A percentile compares a stretch with the other conserved stretches of the same genome.
Evolutionary conservation across 2,329 filamentous ascomycete genomes (phyloP).

Genomic region (Phaeosphaeria sp.): DNA sequence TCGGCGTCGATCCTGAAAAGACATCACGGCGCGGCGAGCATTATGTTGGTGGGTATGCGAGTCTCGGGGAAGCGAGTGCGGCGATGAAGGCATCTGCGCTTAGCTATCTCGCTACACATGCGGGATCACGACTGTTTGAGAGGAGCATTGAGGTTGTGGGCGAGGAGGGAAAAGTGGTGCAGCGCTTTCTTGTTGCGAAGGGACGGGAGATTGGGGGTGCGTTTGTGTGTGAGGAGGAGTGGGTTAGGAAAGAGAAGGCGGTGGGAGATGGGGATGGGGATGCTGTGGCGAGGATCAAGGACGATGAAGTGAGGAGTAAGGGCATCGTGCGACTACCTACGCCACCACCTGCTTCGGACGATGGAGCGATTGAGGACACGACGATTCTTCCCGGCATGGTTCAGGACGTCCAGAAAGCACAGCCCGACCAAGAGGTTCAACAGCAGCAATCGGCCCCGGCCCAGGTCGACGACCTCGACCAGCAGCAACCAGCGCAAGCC

Average conservation of each 20-base stretch:
- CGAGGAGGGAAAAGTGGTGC: neutral
- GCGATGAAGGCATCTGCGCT: slow-evolving; percentile 7
- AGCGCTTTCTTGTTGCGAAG: slow-evolving; percentile 3
- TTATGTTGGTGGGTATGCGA: slow-evolving; percentile 6
- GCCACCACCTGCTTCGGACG: neutral
- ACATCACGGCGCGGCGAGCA: neutral
- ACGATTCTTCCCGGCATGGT: too few species aligned
- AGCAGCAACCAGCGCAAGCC: neutral
- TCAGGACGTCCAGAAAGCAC: neutral
- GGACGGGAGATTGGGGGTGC: neutral
- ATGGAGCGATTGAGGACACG: neutral
- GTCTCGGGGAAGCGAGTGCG: slow-evolving; percentile 2
- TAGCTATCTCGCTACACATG: neutral
- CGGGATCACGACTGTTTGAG: neutral
- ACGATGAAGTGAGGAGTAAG: neutral
- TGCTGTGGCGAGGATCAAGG: neutral
- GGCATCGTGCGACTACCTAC: neutral
- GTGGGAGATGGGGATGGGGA: neutral
- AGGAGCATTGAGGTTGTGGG: slow-evolving; percentile 5
- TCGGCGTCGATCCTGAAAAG: neutral
- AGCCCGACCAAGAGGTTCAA: neutral
- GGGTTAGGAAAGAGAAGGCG: neutral
- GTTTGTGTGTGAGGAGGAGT: slow-evolving; percentile 1
- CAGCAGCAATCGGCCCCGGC: neutral
- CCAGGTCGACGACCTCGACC: neutral